Conservation (phyloP, 768 basidiomycete genomes). For the Mycena maculata region DNA sequence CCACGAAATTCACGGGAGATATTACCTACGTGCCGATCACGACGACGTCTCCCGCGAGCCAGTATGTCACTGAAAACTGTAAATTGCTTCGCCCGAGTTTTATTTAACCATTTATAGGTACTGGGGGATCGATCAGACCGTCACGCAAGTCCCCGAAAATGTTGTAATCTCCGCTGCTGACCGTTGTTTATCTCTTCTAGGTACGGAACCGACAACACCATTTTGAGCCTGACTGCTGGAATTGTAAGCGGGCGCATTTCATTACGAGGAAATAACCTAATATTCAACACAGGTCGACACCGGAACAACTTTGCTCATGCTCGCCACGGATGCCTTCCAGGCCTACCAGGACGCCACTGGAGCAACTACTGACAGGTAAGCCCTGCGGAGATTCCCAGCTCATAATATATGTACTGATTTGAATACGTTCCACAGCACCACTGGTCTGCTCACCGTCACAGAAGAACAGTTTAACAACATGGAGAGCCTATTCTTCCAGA, state of each 20-base stretch:
- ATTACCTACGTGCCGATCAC: slow-evolving; percentile 57
- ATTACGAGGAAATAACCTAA: too few relatives aligned
- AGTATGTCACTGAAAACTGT: slow-evolving; percentile 33
- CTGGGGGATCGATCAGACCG: slow-evolving; percentile 61
- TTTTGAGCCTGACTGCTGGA: slow-evolving; percentile 54
- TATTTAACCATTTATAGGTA: slow-evolving; percentile 25
- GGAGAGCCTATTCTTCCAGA: slow-evolving; percentile 64
- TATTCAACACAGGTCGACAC: slow-evolving; percentile 51
- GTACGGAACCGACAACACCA: slow-evolving; percentile 40
- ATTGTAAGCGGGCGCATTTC: slow-evolving; percentile 45
- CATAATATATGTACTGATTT: background rate
- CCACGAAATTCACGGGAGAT: slow-evolving; percentile 53
- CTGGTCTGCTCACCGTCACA: slow-evolving; percentile 68
- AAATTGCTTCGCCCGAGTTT: background rate
- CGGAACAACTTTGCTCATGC: slow-evolving; percentile 64
- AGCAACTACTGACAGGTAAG: slow-evolving; percentile 61
- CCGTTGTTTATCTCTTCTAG: slow-evolving; percentile 10
- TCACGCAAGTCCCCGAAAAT: slow-evolving; percentile 44
- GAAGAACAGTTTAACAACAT: slow-evolving; percentile 59
- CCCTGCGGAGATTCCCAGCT: background rate
- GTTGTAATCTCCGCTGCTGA: background rate
- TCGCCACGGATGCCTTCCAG: slow-evolving; percentile 70
- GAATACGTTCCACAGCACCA: slow-evolving; percentile 48
- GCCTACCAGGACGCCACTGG: slow-evolving; percentile 66
- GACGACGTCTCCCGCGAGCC: slow-evolving; percentile 56